Evolutionary conservation across 148 eudicot genomes (phyloP).

Genomic region (Diospyros lotus): DNA sequence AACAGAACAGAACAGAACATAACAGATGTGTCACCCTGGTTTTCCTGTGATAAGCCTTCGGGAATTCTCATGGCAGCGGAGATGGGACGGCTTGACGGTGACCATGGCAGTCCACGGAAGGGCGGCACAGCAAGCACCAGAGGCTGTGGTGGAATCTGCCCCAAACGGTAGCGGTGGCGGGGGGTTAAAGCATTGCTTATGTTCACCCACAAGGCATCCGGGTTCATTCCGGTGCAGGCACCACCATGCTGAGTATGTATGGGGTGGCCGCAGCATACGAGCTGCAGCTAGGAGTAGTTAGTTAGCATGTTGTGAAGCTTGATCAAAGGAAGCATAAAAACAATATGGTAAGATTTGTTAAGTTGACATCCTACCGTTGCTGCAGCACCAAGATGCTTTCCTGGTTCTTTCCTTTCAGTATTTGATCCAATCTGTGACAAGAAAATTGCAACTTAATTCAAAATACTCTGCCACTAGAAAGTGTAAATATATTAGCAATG

Average conservation of each 20-base stretch:
- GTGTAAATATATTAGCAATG: too few relatives aligned
- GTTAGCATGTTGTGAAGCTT: neutral
- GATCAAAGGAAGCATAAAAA: neutral
- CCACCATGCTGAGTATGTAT: constrained; percentile 54
- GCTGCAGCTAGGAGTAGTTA: neutral
- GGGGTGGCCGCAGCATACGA: constrained; percentile 28
- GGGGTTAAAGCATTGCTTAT: constrained; percentile 36
- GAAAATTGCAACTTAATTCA: too few relatives aligned
- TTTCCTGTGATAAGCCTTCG: neutral
- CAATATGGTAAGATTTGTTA: too few relatives aligned
- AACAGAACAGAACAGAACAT: neutral
- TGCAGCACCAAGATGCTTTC: too few relatives aligned
- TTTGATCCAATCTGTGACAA: too few relatives aligned
- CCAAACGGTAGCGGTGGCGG: constrained; percentile 18
- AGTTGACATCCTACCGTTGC: too few relatives aligned
- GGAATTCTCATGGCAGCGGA: neutral
- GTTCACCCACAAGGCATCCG: constrained; percentile 76
- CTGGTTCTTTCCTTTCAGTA: too few relatives aligned
- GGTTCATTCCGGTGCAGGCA: constrained; percentile 69
- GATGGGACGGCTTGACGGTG: constrained; percentile 4
- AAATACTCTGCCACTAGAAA: too few relatives aligned
- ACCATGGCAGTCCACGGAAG: constrained; percentile 3
- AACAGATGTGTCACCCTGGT: constrained; percentile 19
- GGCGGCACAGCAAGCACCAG: constrained; percentile 12
- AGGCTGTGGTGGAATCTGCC: neutral